Conservation (phyloP, 1,284 basidiomycete species). For the Phellinidium pouzarii region DNA sequence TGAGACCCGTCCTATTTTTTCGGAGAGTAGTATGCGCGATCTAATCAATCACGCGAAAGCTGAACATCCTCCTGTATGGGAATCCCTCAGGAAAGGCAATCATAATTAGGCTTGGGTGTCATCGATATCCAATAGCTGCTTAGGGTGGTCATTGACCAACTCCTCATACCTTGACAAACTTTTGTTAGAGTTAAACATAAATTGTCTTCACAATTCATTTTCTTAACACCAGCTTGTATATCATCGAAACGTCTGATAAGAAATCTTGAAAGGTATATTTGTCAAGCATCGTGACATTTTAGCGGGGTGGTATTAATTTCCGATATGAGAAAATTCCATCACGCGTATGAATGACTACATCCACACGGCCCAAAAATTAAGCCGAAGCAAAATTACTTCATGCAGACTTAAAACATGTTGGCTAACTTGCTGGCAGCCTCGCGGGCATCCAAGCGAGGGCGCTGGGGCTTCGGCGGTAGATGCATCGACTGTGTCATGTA, state of each 20-base stretch:
- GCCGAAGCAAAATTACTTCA: neutral
- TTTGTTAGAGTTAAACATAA: no score
- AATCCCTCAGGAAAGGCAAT: neutral
- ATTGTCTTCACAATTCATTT: no score
- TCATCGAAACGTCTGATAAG: no score
- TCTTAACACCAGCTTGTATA: no score
- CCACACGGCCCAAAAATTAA: neutral
- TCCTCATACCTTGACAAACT: no score
- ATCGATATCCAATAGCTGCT: neutral
- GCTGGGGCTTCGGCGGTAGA: slow-evolving; percentile 45
- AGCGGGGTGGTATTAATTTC: no score
- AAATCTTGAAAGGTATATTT: no score
- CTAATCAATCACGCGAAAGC: slow-evolving; percentile 10
- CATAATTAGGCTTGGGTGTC: neutral
- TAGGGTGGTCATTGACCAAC: neutral
- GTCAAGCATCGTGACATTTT: no score
- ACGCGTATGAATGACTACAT: no score
- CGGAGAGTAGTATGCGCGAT: slow-evolving; percentile 13
- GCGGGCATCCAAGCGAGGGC: slow-evolving; percentile 66
- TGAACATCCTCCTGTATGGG: slow-evolving; percentile 11
- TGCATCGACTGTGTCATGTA: slow-evolving; percentile 64
- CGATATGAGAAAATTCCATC: no score
- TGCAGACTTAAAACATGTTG: slow-evolving; percentile 54
- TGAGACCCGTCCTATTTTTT: slow-evolving; percentile 4
- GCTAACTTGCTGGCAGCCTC: slow-evolving; percentile 84